Base-by-base conservation (phyloP, 2,329 filamentous ascomycete species). In the Hypoxylon sp. region DNA sequence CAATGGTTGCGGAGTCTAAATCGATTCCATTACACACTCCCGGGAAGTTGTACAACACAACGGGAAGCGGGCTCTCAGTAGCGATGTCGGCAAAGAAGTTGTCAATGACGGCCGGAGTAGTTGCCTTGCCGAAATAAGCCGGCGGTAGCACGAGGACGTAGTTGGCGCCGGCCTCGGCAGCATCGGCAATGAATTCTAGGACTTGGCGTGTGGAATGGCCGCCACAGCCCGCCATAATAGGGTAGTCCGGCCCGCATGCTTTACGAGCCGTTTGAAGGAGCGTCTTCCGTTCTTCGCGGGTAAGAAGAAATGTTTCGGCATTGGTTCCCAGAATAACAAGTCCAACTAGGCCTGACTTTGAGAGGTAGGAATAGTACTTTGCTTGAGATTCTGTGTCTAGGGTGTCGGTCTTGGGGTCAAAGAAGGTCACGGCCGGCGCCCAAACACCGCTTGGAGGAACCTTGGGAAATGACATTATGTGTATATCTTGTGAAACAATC, bases 11-110 rank as follows among this genome's bases (percentile, higher is more conserved):
- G 1, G 88, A 90, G 75, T 91, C 89, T 23, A 92, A 80, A 74
- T 92, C 90, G 2, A 91, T 80, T 23, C 89, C 89, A 68, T 90
- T 89, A 73, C 87, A 90, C 19, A 91, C 88, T 11, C 81, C 87
- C 0, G 90, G 90, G 78, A 91, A 91, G 76, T 91, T 91, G 77
- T 91, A 90, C 12, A 91, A 77, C 41, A 91, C 82, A 30, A 91
- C 80, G 0, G 88, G 88, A 2, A 91, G 76, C 1, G 82, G 77
- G 1, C 81, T 81, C 52, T 79, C 76, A n/a, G 76, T 75, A 0
- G 87, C 85, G 2, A 91, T 79, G 29, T 90, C 84, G 48, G 78
- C 78, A 71, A 84, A 91, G 80, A 91, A 91, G 51, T 80, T 78
- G 71, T 85, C 83, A 27, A 91, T 80, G 23, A 90, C 86, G 11